Evolutionary conservation across 768 basidiomycete species (phyloP).

Genomic region (Pleurotus cornucopiae): DNA sequence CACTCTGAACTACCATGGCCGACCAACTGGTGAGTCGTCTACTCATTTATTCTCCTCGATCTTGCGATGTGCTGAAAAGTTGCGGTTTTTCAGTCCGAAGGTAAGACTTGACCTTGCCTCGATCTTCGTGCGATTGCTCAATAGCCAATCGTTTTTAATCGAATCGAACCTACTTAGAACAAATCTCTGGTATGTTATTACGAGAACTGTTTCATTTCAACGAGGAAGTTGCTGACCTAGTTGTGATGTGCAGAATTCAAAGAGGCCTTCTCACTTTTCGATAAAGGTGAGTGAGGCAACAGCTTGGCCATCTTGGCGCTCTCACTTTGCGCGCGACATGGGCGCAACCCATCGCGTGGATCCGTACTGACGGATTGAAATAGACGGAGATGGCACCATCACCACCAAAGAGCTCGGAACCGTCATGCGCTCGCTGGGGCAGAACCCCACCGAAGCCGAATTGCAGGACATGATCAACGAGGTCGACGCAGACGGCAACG

Average conservation of each 20-base stretch:
- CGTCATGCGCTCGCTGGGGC: slow-evolving; percentile 89
- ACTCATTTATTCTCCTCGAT: slow-evolving; percentile 3
- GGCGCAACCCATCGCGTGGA: neutral
- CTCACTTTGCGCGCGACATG: neutral
- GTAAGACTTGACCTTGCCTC: slow-evolving; percentile 28
- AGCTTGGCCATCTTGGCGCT: slow-evolving; percentile 8
- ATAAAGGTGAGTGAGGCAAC: slow-evolving; percentile 64
- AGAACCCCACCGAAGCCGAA: slow-evolving; percentile 91
- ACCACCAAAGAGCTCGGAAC: slow-evolving; percentile 88
- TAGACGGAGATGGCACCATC: slow-evolving; percentile 92
- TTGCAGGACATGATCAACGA: slow-evolving; percentile 96
- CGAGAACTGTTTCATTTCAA: neutral
- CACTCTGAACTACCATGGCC: slow-evolving; percentile 33
- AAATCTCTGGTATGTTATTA: slow-evolving; percentile 72
- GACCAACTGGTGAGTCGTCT: slow-evolving; percentile 48
- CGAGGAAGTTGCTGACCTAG: neutral
- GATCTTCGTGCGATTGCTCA: neutral
- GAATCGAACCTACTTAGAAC: slow-evolving; percentile 45
- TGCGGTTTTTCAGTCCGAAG: slow-evolving; percentile 43
- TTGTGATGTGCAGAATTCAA: slow-evolving; percentile 73
- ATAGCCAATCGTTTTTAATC: slow-evolving; percentile 9
- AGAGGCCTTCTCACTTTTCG: slow-evolving; percentile 97
- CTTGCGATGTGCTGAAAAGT: no score
- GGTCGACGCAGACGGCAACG: slow-evolving; percentile 79
- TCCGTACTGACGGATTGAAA: neutral